Evolutionary conservation across 768 basidiomycete species (phyloP).

Genomic region (Kwoniella botswanensis): DNA sequence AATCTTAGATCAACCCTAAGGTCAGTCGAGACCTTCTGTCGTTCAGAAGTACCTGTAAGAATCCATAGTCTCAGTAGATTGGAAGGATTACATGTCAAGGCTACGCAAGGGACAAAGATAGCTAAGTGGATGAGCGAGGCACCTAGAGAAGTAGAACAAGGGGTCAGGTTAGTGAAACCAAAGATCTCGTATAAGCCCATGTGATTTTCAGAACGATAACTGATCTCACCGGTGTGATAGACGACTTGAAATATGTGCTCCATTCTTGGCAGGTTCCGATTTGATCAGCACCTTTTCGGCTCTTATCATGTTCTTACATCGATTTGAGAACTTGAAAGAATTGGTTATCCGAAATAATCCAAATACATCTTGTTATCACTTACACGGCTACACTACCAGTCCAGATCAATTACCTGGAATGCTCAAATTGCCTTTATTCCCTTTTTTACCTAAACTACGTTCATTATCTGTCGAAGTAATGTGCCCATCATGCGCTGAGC

Average conservation of each 20-base stretch:
- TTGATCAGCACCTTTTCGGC: neutral
- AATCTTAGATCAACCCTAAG: neutral
- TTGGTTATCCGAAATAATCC: neutral
- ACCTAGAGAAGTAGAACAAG: conserved; percentile 5
- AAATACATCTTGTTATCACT: neutral
- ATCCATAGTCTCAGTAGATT: neutral
- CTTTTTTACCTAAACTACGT: neutral
- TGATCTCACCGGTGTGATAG: neutral
- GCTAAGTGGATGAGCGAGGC: neutral
- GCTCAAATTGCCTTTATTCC: conserved; percentile 1
- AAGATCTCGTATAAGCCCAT: neutral
- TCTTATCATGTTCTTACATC: neutral
- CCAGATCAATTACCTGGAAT: neutral
- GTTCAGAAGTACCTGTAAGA: conserved; percentile 5
- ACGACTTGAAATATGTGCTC: neutral
- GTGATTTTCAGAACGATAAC: neutral
- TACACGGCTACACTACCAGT: neutral
- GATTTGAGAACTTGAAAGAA: conserved; percentile 6
- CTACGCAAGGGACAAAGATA: neutral
- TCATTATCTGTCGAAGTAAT: neutral
- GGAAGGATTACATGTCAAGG: conserved; percentile 3
- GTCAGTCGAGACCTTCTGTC: conserved; percentile 5
- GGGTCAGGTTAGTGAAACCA: neutral
- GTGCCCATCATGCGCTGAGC: neutral
- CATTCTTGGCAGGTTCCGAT: neutral